Conservation (phyloP, 208 protist species). For the Trypanosoma brucei region DNA sequence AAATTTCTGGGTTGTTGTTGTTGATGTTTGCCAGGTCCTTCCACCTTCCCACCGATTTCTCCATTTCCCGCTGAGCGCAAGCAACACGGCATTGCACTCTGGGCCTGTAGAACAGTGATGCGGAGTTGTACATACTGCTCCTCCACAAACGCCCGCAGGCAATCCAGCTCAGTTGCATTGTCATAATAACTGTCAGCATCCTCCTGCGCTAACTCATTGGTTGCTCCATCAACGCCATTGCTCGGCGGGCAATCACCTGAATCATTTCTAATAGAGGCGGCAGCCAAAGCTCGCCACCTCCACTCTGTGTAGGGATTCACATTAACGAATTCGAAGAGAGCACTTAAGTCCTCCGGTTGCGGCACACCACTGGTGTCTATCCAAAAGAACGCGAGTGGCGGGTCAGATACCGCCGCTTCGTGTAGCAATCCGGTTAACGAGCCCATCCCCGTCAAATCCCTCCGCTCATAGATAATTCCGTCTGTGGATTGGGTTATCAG, state of each 20-base stretch:
- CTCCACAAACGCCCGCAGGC: conserved; percentile 7
- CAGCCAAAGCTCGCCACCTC: conserved; percentile 8
- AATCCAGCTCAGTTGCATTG: background rate
- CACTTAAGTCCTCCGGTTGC: conserved; percentile 5
- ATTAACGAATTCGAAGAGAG: conserved; percentile 7
- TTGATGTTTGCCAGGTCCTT: background rate
- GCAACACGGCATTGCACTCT: background rate
- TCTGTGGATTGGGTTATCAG: too few relatives aligned
- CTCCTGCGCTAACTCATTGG: background rate
- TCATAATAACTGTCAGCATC: background rate
- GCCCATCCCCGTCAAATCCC: too few relatives aligned
- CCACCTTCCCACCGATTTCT: background rate
- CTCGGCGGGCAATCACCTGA: background rate
- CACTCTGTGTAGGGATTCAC: conserved; percentile 6
- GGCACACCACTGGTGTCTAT: conserved; percentile 14
- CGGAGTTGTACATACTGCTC: conserved; percentile 18
- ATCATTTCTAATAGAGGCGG: background rate
- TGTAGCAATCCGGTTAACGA: too few relatives aligned
- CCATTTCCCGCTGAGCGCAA: background rate
- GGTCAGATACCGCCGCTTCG: too few relatives aligned
- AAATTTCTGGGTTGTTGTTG: background rate
- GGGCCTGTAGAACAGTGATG: conserved; percentile 5
- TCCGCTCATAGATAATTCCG: too few relatives aligned
- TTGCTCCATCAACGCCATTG: background rate
- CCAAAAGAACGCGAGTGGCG: conserved; percentile 17